Base-by-base conservation (phyloP, 2,329 filamentous ascomycete species). In the Penicillium crustosum region DNA sequence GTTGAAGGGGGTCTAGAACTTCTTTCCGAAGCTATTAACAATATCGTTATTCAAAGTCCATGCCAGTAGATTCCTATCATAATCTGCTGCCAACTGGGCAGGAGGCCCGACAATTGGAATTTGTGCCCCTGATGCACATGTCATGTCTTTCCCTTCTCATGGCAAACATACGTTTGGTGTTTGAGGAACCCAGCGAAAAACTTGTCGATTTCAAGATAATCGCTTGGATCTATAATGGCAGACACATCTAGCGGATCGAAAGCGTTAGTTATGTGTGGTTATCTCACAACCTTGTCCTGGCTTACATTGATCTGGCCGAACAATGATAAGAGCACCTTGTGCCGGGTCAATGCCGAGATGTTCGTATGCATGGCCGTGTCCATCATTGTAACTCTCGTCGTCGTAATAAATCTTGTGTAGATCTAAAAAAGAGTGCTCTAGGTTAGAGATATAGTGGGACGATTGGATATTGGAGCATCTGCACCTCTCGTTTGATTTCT, bases 301-400 rank as follows among this genome's bases (percentile, higher is more conserved):
- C 81, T 74, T 71, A 84, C 83, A 84, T 73, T 87, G 84, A 74
- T 87, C 85, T 1, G 85, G 86, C 15, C 86, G 77, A 9, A 87
- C 79, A 58, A 87, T 73, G 0, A 83, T 76, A 5, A 86, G 60
- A 0, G 78, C 80, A 0, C 82, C 82, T 33, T 69, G 57, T 6
- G 70, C 61, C 0, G 77, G 69, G 54, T 81, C 76, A 13, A 88
- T 73, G 0, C 83, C 83, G 42, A 85, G 84, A 9, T 74, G 74
- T 49, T 83, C 75, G 61, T 87, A 88, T 1, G 81, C 82, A 44
- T 83, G 77, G 0, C 84, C 84, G 56, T 86, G 82, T 1, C 82
- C 82, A 2, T 77, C 76, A 56, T 82, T 81, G 65, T 84, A 82
- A 63, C 78, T 81, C 53, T 81, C 77, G 41, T 85, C 82, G 45